These are phyloP conservation scores for Aspergillus neoniger DNA, from an alignment of 2,329 filamentous ascomycete genomes.

Conservation along the genomic window DNA sequence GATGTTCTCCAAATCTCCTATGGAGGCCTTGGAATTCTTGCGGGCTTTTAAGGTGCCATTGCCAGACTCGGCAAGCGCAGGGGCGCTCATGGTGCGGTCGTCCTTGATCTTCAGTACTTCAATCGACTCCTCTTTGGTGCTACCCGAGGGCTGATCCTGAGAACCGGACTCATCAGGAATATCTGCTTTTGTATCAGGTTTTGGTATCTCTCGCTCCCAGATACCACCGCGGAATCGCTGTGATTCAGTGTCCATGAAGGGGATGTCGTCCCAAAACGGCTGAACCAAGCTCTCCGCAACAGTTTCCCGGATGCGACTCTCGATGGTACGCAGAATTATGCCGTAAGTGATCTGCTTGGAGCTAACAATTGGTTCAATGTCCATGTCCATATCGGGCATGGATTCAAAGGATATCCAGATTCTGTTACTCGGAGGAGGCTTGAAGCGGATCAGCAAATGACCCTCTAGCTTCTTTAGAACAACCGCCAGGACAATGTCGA, in stretches of 20 bases:
- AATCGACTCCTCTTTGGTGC: slow-evolving; percentile 22
- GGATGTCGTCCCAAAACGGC: slow-evolving; percentile 95
- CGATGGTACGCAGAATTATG: slow-evolving; percentile 87
- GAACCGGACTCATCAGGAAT: slow-evolving; percentile 40
- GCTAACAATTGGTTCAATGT: slow-evolving; percentile 94
- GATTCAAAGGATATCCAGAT: slow-evolving; percentile 94
- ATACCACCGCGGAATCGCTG: slow-evolving; percentile 85
- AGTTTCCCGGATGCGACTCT: slow-evolving; percentile 91
- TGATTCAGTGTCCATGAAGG: slow-evolving; percentile 78
- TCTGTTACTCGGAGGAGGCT: slow-evolving; percentile 91
- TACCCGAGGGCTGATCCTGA: slow-evolving; percentile 24
- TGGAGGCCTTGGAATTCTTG: slow-evolving; percentile 31
- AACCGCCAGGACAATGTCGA: slow-evolving; percentile 83
- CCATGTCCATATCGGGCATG: slow-evolving; percentile 91
- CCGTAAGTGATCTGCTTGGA: slow-evolving; percentile 93
- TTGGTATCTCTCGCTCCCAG: slow-evolving; percentile 58
- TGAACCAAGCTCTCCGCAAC: slow-evolving; percentile 87
- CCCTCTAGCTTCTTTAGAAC: slow-evolving; percentile 84
- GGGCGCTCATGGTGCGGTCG: slow-evolving; percentile 38
- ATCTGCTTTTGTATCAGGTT: slow-evolving; percentile 41
- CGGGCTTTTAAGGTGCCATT: slow-evolving; percentile 29
- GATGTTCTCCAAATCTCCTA: slow-evolving; percentile 23
- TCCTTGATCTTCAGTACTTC: slow-evolving; percentile 36
- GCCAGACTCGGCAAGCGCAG: slow-evolving; percentile 30
- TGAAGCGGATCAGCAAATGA: slow-evolving; percentile 81